phyloP scores from a whole-genome alignment of 148 eudicot species.

The Polygonum aviculare region DNA sequence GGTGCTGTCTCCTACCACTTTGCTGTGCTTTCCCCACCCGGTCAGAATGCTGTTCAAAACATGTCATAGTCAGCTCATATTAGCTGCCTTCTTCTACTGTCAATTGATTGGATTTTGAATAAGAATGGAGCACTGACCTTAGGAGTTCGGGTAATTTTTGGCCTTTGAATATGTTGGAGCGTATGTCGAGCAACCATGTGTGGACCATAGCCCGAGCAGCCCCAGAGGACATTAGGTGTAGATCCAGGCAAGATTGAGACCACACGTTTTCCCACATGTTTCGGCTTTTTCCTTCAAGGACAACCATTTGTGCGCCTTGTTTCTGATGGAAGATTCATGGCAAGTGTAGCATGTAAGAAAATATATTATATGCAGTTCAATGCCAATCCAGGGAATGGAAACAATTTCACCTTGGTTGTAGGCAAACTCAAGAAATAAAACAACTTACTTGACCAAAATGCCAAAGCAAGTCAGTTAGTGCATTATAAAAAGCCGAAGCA shows the following conservation, averaged over 20 bases:
- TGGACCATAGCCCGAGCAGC: conserved; percentile 97
- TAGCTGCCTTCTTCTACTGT: background rate
- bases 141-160: conserved; percentile 60
- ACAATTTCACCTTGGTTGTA: background rate
- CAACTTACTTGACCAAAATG: conserved; percentile 83
- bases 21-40: conserved; percentile 99
- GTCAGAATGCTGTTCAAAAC: conserved; percentile 64
- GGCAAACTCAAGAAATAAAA: too few species aligned
- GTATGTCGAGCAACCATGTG: conserved; percentile 81
- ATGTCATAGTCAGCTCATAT: background rate
- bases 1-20: conserved; percentile 78
- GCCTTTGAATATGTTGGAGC: conserved; percentile 64
- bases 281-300: conserved; percentile 82
- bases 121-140: conserved; percentile 26
- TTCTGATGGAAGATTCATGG: conserved; percentile 30
- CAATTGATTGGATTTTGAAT: background rate
- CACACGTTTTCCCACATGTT: conserved; percentile 86
- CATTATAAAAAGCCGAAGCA: conserved; percentile 94
- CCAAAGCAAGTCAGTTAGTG: conserved; percentile 96
- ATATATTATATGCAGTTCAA: background rate
- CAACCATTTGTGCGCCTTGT: conserved; percentile 85
- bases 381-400: background rate
- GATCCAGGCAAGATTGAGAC: conserved; percentile 79
- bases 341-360: background rate
- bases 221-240: conserved; percentile 98